Conservation (phyloP, 306 rosid genomes). For the Quercus suber region DNA sequence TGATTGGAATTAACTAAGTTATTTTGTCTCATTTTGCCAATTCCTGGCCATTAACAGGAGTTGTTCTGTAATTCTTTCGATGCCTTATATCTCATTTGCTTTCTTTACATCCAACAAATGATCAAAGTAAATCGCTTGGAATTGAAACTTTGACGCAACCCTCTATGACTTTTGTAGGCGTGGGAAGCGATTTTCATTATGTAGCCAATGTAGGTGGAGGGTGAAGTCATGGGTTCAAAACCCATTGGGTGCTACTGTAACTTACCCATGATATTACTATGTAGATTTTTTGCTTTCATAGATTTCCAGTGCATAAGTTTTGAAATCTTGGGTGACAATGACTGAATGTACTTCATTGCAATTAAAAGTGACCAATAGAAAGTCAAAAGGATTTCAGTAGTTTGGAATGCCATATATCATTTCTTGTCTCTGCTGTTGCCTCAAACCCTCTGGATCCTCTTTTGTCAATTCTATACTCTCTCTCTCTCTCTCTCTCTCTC, state of each 20-base stretch:
- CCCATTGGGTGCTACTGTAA: too few relatives aligned
- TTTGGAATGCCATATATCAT: too few relatives aligned
- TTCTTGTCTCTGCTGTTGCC: background rate
- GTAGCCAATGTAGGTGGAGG: too few relatives aligned
- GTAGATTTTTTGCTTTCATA: background rate
- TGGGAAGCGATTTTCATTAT: background rate
- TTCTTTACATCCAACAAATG: background rate
- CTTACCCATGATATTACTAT: too few relatives aligned
- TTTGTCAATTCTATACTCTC: background rate
- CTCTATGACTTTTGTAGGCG: background rate
- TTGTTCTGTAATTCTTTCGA: background rate
- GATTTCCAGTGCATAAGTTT: background rate
- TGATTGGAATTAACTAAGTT: too few relatives aligned
- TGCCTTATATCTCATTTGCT: background rate
- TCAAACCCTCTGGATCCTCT: background rate
- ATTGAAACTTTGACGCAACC: background rate
- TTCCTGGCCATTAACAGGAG: background rate
- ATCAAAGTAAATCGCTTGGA: background rate
- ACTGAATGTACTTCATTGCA: background rate
- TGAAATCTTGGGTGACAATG: background rate
- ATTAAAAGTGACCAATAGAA: background rate
- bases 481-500: too few relatives aligned
- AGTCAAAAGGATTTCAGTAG: background rate
- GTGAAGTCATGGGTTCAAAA: too few relatives aligned
- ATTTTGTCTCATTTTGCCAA: background rate